Evolutionary conservation across 1,139 yeast species (phyloP).

Genomic region (Chernovozyma aurita): DNA sequence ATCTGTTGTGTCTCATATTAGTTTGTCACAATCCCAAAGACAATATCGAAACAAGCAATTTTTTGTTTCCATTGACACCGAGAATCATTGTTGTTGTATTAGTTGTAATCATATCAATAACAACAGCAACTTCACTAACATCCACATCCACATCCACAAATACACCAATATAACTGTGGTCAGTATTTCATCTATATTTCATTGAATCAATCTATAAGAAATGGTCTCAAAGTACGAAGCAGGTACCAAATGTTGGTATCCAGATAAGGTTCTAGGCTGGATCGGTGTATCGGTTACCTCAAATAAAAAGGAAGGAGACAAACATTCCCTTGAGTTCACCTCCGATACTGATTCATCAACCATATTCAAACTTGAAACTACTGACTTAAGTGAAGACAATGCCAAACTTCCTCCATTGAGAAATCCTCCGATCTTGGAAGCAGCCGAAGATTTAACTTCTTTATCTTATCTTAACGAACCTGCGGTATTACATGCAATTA

Average conservation of each 20-base stretch:
- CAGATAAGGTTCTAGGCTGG: conserved; percentile 87
- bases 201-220: background rate
- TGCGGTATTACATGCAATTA: conserved; percentile 91
- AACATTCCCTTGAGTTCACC: conserved; percentile 54
- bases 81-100: background rate
- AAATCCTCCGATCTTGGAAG: conserved; percentile 90
- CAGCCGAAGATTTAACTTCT: conserved; percentile 91
- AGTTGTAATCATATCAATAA: background rate
- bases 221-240: conserved; percentile 30
- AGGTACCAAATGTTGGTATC: conserved; percentile 89
- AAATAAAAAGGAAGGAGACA: conserved; percentile 45
- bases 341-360: conserved; percentile 56
- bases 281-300: conserved; percentile 76
- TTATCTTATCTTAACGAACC: conserved; percentile 94
- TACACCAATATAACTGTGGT: too few species aligned
- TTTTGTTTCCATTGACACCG: background rate
- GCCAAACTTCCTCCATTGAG: conserved; percentile 74
- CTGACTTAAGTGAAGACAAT: conserved; percentile 45
- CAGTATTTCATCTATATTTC: background rate
- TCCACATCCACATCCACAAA: too few species aligned
- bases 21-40: too few species aligned
- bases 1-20: too few species aligned
- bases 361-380: conserved; percentile 50
- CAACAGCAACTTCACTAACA: too few species aligned
- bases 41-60: too few species aligned